Base-by-base conservation (phyloP, 2,329 filamentous ascomycete species). In the Colletotrichum viniferum region DNA sequence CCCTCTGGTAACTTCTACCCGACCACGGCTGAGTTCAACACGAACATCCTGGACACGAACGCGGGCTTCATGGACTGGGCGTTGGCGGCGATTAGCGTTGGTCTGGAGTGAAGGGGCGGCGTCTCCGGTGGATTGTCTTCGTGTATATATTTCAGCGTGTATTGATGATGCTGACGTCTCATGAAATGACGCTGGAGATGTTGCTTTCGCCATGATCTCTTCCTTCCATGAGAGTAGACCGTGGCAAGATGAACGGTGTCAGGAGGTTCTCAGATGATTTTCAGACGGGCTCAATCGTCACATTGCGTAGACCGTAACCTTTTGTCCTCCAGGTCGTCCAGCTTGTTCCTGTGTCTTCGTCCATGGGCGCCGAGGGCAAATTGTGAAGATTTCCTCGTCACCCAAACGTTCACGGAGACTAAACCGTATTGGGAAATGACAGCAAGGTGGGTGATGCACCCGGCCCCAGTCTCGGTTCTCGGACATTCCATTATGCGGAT, bases 1-100 rank as follows among this genome's bases (percentile, higher is more conserved):
- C 83, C 83, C 65, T 71, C 71, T 14, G 79, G 82, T 2, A 85
- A 85, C 78, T 85, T 86, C 71, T 86, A 86, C 72, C 84, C 85
- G 0, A 85, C 84, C 4, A 69, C 77, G 4, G 80, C 81, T 52
- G 84, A 85, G 80, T 86, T 82, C 67, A 81, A 84, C 21, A 80
- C 83, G 70, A 86, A 86, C 64, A 85, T 86, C 64, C 73, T 85
- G 36, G 85, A 85, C 68, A 86, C 84, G 0, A 85, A 83, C 74
- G 83, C 84, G 9, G 84, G 84, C 0, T 86, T 86, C 58, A 85
- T 85, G 84, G 84, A 86, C 64, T 85, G 82, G 74, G 80, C 82
- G 12, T 78, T 86, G 14, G 81, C 81, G 52, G 78, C 78, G 7
- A 76, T 78, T 7, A 65, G 60, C 48, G 78, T 92, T 26, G 73